Evolutionary conservation across 202 grass and related monocot species (phyloP), one percentile per base, ranked within the genome.

Genomic region (Musa balbisiana): DNA sequence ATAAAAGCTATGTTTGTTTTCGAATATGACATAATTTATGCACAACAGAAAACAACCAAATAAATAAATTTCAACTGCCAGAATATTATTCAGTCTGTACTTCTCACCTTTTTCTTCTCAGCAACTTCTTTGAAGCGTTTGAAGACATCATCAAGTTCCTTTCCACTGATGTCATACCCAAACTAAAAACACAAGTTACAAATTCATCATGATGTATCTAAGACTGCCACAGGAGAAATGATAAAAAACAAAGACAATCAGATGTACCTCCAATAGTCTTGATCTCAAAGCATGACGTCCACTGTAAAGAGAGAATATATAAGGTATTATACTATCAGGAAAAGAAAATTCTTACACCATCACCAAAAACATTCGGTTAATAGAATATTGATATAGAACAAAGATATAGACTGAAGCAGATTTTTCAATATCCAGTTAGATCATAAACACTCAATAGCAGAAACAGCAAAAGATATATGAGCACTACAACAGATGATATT

Each of bases 101-200:
- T 33, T 27, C 62, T 81, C 64, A 92, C 95, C 87, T 99, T 99
- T 76, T 99, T 99, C 78, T 99, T 99, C 83, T 99, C 95, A 9
- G 95, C 95, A 15, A 99, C 91, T 78, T 94, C 95, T 83, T 99
- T 99, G 82, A 94, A 99, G 20, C 91, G 95, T 73, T 87, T 99
- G 82, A 94, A 99, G 70, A 94, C 91, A 85, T 94, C 91, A 76
- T 92, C 87, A 75, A 99, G 86, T 87, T 99, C 91, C 80, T 92
- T 88, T 22, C 89, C 95, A 78, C 52, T 83, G 71, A 99, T 87
- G 51, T 94, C 89, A 88, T 94, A 99, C 75, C 95, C 95, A 73
- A 94, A 89, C 95, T 99, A 80, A 76, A 76, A 26, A 29, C 11
- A 65, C 21, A 65, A 10, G 3, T 52, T 52, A 51, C 16, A 51